Evolutionary conservation across 2,329 filamentous ascomycete species (phyloP).

Genomic region (Paramyrothecium roridum): DNA sequence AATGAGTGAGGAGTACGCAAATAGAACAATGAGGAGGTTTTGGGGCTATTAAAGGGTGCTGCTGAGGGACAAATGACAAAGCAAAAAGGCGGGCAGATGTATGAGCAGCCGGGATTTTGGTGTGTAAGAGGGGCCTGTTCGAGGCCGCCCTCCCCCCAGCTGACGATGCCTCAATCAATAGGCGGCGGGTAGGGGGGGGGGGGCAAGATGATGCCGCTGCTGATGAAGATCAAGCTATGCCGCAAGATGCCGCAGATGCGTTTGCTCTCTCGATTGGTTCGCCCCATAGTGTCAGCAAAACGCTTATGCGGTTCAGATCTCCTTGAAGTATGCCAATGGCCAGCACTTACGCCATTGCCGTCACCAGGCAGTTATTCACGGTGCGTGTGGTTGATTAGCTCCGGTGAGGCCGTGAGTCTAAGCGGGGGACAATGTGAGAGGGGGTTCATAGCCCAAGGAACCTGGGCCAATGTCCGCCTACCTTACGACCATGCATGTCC

Average conservation of each 20-base stretch:
- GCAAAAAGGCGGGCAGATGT: background rate
- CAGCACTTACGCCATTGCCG: background rate
- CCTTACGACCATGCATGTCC: background rate
- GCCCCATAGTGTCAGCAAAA: background rate
- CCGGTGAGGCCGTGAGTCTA: background rate
- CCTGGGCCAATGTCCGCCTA: background rate
- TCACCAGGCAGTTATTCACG: background rate
- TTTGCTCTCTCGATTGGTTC: background rate
- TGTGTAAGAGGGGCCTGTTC: background rate
- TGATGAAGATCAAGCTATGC: background rate
- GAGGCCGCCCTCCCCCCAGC: too few relatives aligned
- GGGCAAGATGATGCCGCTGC: too few relatives aligned
- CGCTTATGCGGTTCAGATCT: background rate
- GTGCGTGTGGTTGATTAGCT: background rate
- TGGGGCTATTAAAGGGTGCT: conserved; percentile 12
- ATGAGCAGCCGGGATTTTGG: background rate
- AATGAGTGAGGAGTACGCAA: conserved; percentile 53
- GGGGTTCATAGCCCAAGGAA: background rate
- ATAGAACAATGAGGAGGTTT: conserved; percentile 49
- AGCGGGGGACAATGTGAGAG: background rate
- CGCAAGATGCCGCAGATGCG: background rate
- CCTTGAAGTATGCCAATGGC: background rate
- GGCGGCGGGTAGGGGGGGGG: too few relatives aligned
- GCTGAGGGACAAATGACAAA: conserved; percentile 2
- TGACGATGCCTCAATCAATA: background rate